These are phyloP conservation scores for Choiromyces venosus DNA, from an alignment of 495 filamentous ascomycete genomes.

Conservation along the genomic window DNA sequence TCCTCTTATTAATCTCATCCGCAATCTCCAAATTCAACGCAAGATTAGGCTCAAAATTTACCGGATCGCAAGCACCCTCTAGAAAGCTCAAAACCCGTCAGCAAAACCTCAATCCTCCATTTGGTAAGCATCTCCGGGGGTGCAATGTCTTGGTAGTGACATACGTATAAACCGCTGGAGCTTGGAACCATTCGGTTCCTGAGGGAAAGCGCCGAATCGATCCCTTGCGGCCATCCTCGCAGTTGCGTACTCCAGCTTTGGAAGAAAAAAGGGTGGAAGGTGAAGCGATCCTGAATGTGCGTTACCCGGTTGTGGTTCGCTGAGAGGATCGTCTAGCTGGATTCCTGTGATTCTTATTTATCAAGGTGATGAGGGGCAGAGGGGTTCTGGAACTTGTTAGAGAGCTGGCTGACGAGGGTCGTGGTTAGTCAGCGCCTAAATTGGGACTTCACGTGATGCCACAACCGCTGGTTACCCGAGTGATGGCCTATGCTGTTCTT, in stretches of 20 bases:
- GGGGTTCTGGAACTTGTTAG: constrained; percentile 27
- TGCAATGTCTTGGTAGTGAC: constrained; percentile 15
- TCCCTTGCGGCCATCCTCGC: constrained; percentile 92
- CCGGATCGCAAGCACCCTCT: constrained; percentile 89
- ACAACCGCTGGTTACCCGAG: neutral
- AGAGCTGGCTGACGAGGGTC: neutral
- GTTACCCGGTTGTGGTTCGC: neutral
- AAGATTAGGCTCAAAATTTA: constrained; percentile 95
- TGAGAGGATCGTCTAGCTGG: neutral
- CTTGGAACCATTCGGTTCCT: constrained; percentile 70
- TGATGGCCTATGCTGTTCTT: neutral
- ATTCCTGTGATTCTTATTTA: constrained; percentile 15
- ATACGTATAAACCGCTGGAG: constrained; percentile 88
- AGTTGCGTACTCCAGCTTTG: constrained; percentile 78
- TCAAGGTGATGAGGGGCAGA: constrained; percentile 24
- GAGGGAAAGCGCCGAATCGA: constrained; percentile 74
- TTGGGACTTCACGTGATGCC: neutral
- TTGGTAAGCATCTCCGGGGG: neutral
- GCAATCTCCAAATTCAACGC: constrained; percentile 94
- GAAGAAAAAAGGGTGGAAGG: neutral
- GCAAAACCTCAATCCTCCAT: constrained; percentile 13
- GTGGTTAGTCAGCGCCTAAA: neutral
- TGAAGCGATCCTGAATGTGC: neutral
- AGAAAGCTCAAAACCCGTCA: constrained; percentile 15
- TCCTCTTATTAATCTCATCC: constrained; percentile 95